Base-by-base conservation (phyloP, 2,329 filamentous ascomycete genomes). In the Fusarium avenaceum region DNA sequence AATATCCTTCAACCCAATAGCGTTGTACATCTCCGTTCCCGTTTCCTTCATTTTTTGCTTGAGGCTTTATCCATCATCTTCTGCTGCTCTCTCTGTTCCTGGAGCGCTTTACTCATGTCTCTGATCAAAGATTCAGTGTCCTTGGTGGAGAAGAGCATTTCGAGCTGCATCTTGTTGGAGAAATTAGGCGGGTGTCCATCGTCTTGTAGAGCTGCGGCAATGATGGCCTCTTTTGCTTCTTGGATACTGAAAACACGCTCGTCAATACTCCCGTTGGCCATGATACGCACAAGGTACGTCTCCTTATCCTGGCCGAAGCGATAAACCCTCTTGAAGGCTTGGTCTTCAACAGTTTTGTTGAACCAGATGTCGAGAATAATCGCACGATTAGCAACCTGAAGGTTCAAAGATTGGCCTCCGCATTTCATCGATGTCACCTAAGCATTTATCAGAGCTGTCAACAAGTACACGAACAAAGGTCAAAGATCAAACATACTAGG, bases 271-370 rank as follows among this genome's bases (percentile, higher is more conserved):
- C 85, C 80, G 2, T 80, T 76, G 0, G 89, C 81, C 1, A 88
- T 76, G 33, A 93, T 81, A 0, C 88, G 83, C 1, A 86, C 82
- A 58, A 91, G 84, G 13, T 86, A 79, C 0, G 89, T 89, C 33
- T 86, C 79, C 42, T 89, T 85, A 0, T 73, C 64, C 65, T 95
- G 92, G 0, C 90, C 90, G 4, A 89, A 87, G 7, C 91, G 84
- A 69, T 85, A 86, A 0, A 92, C 85, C 0, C 91, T 85, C 2
- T 79, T 79, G 39, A 84, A 84, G 0, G 86, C 89, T 70, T 93
- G 91, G n/a, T 87, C 79, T 68, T 93, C 89, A 0, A 82, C 76
- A 0, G 83, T 80, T 2, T 76, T 76, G 57, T 92, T 92, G 87
- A 87, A 93, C 86, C 86, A 89, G 0, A 81, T 77, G 32, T 89